Evolutionary conservation across 192 early-diverging fungal species (phyloP).

Genomic region (Dispira simplex): DNA sequence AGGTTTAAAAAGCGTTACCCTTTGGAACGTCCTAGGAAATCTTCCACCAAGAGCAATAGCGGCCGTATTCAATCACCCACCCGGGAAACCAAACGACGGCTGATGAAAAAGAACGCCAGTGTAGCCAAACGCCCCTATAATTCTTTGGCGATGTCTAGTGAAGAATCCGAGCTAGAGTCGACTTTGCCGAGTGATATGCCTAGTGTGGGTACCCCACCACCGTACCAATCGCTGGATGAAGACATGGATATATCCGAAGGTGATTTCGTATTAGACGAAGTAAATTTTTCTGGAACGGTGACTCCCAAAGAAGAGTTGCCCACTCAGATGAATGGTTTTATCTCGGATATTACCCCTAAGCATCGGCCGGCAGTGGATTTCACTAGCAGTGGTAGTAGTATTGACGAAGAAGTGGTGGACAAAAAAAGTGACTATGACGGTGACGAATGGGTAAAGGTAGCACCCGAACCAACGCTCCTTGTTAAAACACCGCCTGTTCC

Average conservation of each 20-base stretch:
- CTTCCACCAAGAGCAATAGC: not conserved
- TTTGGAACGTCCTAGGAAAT: not conserved
- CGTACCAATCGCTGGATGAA: not conserved
- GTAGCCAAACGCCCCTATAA: too few relatives aligned
- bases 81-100: not conserved
- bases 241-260: not conserved
- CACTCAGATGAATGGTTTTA: not conserved
- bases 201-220: not conserved
- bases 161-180: too few relatives aligned
- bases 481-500: constrained; percentile 4
- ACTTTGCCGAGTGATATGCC: too few relatives aligned
- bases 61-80: not conserved
- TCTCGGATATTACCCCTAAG: not conserved
- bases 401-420: constrained; percentile 8
- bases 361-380: not conserved
- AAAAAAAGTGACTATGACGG: not conserved
- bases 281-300: not conserved
- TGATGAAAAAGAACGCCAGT: too few relatives aligned
- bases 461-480: not conserved
- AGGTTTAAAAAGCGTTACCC: not conserved
- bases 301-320: not conserved
- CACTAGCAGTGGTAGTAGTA: constrained; percentile 11
- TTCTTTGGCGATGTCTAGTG: too few relatives aligned
- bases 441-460: constrained; percentile 12
- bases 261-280: not conserved